These are phyloP conservation scores for Vigna unguiculata DNA, from an alignment of 306 rosid genomes.

Conservation along the genomic window DNA sequence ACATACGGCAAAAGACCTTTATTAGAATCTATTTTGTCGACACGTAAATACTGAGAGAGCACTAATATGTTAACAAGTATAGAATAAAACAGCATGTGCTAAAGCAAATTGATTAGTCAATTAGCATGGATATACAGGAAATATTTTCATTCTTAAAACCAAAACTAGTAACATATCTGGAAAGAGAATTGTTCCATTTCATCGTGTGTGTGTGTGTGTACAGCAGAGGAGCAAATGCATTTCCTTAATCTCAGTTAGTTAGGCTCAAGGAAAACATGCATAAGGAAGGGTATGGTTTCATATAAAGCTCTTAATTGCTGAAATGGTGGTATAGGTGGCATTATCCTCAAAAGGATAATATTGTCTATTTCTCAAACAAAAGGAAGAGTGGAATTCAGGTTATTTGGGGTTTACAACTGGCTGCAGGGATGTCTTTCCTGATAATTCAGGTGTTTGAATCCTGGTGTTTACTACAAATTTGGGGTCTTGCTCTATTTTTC, in stretches of 20 bases:
- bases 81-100: neutral
- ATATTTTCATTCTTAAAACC: neutral
- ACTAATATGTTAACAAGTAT: neutral
- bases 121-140: neutral
- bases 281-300: neutral
- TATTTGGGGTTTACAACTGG: neutral
- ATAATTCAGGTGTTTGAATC: slow-evolving; percentile 13
- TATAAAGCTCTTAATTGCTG: neutral
- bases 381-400: too few species aligned
- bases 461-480: neutral
- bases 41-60: neutral
- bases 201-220: neutral
- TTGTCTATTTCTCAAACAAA: too few species aligned
- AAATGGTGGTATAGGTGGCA: neutral
- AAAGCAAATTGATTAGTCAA: slow-evolving; percentile 6
- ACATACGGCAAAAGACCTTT: slow-evolving; percentile 19
- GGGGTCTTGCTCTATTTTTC: neutral
- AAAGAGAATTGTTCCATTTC: neutral
- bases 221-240: neutral
- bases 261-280: neutral
- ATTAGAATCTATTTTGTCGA: slow-evolving; percentile 25
- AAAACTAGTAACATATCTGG: neutral
- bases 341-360: neutral
- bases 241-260: neutral
- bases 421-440: neutral